phyloP scores from a whole-genome alignment of 2,329 filamentous ascomycete genomes.

The Diaporthe ilicicola region DNA sequence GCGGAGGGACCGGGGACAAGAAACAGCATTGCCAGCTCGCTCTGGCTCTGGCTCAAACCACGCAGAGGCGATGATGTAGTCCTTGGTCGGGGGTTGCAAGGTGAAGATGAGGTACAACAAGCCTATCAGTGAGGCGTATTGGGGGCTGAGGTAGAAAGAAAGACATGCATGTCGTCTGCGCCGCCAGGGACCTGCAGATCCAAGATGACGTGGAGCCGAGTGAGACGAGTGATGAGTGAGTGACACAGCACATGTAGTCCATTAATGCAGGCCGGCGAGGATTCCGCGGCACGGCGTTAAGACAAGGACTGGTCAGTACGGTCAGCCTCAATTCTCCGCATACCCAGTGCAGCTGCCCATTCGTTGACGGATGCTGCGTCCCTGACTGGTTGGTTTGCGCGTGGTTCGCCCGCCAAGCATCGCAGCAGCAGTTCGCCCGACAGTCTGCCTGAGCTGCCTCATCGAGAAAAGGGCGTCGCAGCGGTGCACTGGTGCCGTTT shows the following conservation, averaged over 20 bases:
- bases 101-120: constrained; percentile 11
- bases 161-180: constrained; percentile 24
- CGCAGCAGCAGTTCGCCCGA: constrained; percentile 12
- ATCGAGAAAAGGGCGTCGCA: not conserved
- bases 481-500: constrained; percentile 12
- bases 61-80: not conserved
- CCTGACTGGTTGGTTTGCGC: not conserved
- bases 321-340: constrained; percentile 23
- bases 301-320: not conserved
- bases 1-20: not conserved
- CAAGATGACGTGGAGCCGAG: constrained; percentile 16
- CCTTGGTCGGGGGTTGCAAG: not conserved
- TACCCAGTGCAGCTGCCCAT: not conserved
- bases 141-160: constrained; percentile 20
- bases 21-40: not conserved
- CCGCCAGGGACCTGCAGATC: constrained; percentile 18
- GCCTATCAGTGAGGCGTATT: not conserved
- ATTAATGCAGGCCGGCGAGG: not conserved
- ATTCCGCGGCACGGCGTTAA: constrained; percentile 2
- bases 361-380: not conserved
- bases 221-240: too few species aligned
- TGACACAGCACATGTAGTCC: not conserved
- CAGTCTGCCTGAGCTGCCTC: constrained; percentile 24
- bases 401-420: constrained; percentile 23
- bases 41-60: not conserved